These are phyloP conservation scores for Alternaria rosae DNA, from an alignment of 2,329 filamentous ascomycete genomes.

Conservation along the genomic window DNA sequence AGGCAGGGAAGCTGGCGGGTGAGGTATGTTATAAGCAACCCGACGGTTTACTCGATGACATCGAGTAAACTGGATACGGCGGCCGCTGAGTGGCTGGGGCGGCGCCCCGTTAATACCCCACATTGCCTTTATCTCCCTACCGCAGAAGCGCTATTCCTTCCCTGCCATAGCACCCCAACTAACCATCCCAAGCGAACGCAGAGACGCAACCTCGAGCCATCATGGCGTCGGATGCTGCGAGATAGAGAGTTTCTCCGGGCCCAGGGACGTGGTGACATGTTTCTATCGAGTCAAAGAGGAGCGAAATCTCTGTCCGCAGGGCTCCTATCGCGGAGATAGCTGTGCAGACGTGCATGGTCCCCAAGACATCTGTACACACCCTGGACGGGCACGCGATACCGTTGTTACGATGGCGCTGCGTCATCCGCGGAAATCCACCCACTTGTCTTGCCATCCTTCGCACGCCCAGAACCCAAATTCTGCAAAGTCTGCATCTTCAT, in stretches of 20 bases:
- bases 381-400: constrained; percentile 21
- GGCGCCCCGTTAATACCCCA: constrained; percentile 27
- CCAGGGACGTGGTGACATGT: constrained; percentile 30
- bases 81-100: constrained; percentile 23
- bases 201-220: constrained; percentile 20
- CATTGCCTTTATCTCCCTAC: constrained; percentile 33
- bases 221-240: constrained; percentile 13
- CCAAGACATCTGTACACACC: constrained; percentile 7
- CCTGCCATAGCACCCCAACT: constrained; percentile 8
- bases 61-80: constrained; percentile 33
- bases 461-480: constrained; percentile 3
- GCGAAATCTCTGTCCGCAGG: constrained; percentile 5
- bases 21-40: constrained; percentile 22
- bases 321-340: constrained; percentile 25
- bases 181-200: constrained; percentile 18
- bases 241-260: constrained; percentile 31
- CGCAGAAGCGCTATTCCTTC: constrained; percentile 13
- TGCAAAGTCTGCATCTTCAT: constrained; percentile 2
- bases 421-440: constrained; percentile 21
- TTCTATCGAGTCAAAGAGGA: constrained; percentile 41
- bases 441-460: constrained; percentile 8
- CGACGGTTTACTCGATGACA: constrained; percentile 37
- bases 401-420: constrained; percentile 17
- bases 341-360: constrained; percentile 4
- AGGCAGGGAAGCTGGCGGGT: constrained; percentile 8